Base-by-base conservation (phyloP, 2,329 filamentous ascomycete genomes). In the Byssochlamys sp. region DNA sequence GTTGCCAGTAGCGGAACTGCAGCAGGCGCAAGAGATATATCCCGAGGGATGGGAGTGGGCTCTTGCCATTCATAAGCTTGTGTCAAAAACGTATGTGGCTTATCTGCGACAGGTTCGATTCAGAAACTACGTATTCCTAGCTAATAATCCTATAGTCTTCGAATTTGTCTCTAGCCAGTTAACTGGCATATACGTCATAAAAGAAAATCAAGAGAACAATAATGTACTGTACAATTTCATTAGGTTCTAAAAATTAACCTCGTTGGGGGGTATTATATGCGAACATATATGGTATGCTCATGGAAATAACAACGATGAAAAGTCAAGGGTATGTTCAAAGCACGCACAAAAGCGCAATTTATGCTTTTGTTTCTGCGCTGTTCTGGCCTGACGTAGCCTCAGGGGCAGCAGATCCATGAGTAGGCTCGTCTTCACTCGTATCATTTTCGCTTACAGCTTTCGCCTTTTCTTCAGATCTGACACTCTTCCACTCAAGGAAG, bases 401-500 rank as follows among this genome's bases (percentile, higher is more conserved):
- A 31, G 29, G 19, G 19, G 1, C 19, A 19, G 19, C 19, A 19
- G 19, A 19, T 31, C 7, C 19, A 19, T 10, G 29, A 31, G 29
- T 7, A 31, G 29, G 29, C 2, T 31, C 29, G 29, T 31, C 29
- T 10, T 31, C 29, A 31, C 29, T 31, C 11, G 29, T 19, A 45
- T 19, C 19, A 19, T n/a, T n/a, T 45, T 45, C 49, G 11, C 24
- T 51, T 27, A 12, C 9, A 51, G 24, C 5, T 51, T 51, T 51
- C 12, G 2, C 9, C 2, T 14, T 7, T 51, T 24, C 5, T 12
- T 51, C 24, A 24, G 24, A 11, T n/a, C 26, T 51, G 49, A 51
- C 49, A 10, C 49, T 51, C 49, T 51, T 58, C 31, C 45, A 55
- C 52, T 59, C 54, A 33, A 55, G 54, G 49, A 28, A 58, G 28